Percentiles rank a stretch among this genome's conserved stretches.
Evolutionary conservation across 176 grass and related monocot species (phyloP).

Genomic region (Areca catechu): DNA sequence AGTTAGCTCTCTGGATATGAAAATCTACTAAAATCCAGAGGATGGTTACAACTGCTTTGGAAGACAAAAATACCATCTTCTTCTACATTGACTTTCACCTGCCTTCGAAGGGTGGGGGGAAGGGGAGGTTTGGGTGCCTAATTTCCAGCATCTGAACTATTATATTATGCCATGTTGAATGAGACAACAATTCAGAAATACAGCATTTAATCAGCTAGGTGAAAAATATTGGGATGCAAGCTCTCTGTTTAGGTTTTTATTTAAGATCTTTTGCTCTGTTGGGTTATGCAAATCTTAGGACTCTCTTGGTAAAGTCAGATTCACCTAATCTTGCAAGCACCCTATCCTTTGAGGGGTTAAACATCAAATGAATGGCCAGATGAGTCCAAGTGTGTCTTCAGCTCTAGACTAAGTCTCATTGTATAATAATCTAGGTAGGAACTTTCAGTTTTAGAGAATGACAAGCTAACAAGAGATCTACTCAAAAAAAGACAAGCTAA

Average conservation of each 20-base stretch:
- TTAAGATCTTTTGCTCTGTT: background rate
- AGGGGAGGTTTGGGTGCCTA: conserved; percentile 12
- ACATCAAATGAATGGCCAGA: conserved; percentile 2
- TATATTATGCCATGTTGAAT: no score
- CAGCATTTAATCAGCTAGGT: background rate
- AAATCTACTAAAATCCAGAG: conserved; percentile 1
- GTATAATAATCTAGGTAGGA: background rate
- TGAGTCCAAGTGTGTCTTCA: background rate
- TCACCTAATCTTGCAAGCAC: conserved; percentile 34
- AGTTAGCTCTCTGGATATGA: conserved; percentile 36
- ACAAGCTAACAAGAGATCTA: no score
- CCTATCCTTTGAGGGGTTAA: conserved; percentile 11
- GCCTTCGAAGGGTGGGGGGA: background rate
- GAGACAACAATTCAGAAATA: background rate
- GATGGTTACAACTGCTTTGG: conserved; percentile 38
- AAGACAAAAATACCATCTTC: background rate
- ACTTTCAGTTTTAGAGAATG: no score
- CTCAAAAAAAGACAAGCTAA: no score
- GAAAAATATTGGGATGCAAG: conserved; percentile 4
- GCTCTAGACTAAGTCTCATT: conserved; percentile 14
- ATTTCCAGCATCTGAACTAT: background rate
- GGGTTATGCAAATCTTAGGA: conserved; percentile 19
- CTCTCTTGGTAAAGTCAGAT: conserved; percentile 12
- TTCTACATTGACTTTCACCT: conserved; percentile 14
- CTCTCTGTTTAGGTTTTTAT: conserved; percentile 17